These are phyloP conservation scores for Stylosanthes scabra DNA, from an alignment of 331 rosid species.

Conservation along the genomic window DNA sequence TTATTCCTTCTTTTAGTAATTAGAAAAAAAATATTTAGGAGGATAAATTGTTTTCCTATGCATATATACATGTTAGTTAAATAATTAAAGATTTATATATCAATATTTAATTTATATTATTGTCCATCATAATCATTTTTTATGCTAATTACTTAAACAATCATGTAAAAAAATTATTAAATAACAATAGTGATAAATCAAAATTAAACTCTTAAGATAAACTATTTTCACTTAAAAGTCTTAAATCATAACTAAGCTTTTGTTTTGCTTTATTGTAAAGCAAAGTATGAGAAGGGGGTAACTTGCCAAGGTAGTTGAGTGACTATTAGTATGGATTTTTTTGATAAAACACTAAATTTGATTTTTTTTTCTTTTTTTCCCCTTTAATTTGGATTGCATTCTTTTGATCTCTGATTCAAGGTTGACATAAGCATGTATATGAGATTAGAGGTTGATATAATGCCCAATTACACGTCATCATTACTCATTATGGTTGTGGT, in stretches of 20 bases:
- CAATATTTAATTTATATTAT: no score
- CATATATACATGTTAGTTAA: no score
- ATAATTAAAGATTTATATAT: no score
- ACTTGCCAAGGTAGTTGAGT: not conserved
- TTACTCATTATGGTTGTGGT: slow-evolving; percentile 44
- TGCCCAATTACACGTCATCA: slow-evolving; percentile 39
- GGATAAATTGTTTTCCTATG: no score
- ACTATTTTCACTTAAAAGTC: no score
- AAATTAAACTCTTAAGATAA: no score
- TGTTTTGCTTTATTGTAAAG: slow-evolving; percentile 5
- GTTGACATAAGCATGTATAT: not conserved
- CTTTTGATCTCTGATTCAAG: not conserved
- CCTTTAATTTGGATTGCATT: not conserved
- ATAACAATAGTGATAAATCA: no score
- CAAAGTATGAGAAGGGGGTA: not conserved
- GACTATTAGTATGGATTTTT: not conserved
- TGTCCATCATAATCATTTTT: no score
- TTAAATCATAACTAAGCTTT: not conserved
- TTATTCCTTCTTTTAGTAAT: no score
- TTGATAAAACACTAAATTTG: not conserved
- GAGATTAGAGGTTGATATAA: slow-evolving; percentile 42
- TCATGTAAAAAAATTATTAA: no score
- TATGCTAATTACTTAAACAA: no score
- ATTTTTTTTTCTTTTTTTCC: slow-evolving; percentile 10
- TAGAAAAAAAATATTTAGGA: no score